Conservation (phyloP, 2,329 filamentous ascomycete genomes). For the Ceratocystis smalleyi region DNA sequence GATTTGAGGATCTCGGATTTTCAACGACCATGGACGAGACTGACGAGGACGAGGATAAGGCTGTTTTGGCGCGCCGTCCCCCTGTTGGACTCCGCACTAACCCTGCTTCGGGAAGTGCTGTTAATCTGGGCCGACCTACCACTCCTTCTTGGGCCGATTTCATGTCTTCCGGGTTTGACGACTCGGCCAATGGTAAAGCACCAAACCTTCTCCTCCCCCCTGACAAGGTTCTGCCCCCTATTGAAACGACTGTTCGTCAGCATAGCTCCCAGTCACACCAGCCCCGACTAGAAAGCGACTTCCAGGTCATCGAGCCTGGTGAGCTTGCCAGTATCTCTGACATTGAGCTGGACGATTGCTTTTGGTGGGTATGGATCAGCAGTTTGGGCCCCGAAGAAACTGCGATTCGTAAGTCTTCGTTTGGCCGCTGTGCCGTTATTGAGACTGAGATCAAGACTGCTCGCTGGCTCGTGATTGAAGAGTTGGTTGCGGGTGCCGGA, state of each 20-base stretch:
- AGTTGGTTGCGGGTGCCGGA: constrained; percentile 86
- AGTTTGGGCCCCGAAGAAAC: constrained; percentile 88
- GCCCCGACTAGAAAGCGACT: constrained; percentile 52
- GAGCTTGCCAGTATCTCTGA: constrained; percentile 84
- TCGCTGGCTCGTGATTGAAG: constrained; percentile 88
- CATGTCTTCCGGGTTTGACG: constrained; percentile 83
- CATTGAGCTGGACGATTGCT: constrained; percentile 81
- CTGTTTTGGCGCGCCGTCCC: constrained; percentile 26
- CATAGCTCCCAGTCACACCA: constrained; percentile 76
- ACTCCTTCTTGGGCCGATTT: constrained; percentile 99
- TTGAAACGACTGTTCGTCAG: constrained; percentile 55
- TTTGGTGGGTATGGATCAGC: constrained; percentile 99
- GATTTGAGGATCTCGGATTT: constrained; percentile 92
- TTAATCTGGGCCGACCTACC: constrained; percentile 60
- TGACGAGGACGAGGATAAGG: constrained; percentile 44
- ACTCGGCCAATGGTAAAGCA: constrained; percentile 40
- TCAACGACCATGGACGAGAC: constrained; percentile 58
- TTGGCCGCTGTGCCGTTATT: constrained; percentile 81
- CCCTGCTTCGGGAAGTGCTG: constrained; percentile 47
- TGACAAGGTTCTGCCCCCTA: constrained; percentile 78
- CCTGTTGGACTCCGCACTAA: constrained; percentile 41
- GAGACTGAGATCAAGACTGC: constrained; percentile 72
- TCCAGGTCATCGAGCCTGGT: constrained; percentile 58
- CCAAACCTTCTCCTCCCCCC: constrained; percentile 64
- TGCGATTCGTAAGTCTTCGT: constrained; percentile 69